phyloP scores from a whole-genome alignment of 306 rosid species.

The Pterocarpus santalinus region DNA sequence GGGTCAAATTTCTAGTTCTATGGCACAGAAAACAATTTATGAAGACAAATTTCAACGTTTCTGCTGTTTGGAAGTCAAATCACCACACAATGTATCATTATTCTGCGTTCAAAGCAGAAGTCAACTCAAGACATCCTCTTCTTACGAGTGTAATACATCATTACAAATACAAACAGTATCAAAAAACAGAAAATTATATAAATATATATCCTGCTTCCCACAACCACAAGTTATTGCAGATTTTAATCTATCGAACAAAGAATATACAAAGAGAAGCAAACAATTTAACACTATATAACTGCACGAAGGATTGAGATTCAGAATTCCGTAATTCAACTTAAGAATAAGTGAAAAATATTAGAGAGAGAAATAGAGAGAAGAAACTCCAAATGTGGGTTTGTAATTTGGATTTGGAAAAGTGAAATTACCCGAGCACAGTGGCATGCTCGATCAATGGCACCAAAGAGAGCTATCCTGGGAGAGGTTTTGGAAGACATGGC shows the following conservation, averaged over 20 bases:
- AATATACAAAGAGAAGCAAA: neutral
- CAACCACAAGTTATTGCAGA: neutral
- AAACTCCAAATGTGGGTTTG: neutral
- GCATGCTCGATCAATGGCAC: conserved; percentile 67
- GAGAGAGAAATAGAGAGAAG: too few relatives aligned
- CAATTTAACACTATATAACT: neutral
- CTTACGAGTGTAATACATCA: neutral
- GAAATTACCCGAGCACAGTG: conserved; percentile 71
- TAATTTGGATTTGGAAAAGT: neutral
- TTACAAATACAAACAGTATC: too few relatives aligned
- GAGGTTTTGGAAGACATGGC: conserved; percentile 63
- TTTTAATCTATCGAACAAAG: neutral
- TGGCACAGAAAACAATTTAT: neutral
- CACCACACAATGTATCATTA: neutral
- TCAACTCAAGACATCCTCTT: neutral
- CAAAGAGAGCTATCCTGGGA: conserved; percentile 58
- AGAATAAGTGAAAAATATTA: too few relatives aligned
- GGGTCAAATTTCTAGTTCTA: too few relatives aligned
- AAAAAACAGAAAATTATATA: too few relatives aligned
- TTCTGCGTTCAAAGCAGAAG: neutral
- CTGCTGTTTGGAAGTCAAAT: neutral
- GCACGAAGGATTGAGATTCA: neutral
- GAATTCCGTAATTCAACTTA: too few relatives aligned
- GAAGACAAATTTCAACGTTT: conserved; percentile 11
- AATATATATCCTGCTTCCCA: too few relatives aligned